Evolutionary conservation across 2,329 filamentous ascomycete species (phyloP).

Genomic region (Botrytis sinoallii): DNA sequence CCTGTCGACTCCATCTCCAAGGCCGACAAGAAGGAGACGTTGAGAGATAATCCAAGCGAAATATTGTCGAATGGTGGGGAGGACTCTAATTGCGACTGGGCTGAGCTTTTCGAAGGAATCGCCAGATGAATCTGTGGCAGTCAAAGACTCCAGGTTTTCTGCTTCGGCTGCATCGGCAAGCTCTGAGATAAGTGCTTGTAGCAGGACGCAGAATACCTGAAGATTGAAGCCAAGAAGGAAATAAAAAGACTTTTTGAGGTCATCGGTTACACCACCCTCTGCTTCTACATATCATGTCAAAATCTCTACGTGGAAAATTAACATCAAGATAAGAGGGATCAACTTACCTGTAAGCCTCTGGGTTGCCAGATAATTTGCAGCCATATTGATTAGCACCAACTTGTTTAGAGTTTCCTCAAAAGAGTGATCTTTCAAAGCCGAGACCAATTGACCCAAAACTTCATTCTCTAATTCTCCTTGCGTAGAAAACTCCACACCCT

Average conservation of each 20-base stretch:
- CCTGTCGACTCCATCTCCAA: constrained; percentile 11
- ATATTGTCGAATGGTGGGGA: constrained; percentile 64
- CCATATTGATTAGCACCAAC: constrained; percentile 81
- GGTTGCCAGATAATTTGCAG: constrained; percentile 72
- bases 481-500: constrained; percentile 68
- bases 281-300: constrained; percentile 40
- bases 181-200: constrained; percentile 68
- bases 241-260: constrained; percentile 46
- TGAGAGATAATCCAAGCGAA: constrained; percentile 64
- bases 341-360: constrained; percentile 55
- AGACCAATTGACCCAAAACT: constrained; percentile 72
- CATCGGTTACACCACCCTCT: constrained; percentile 33
- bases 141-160: constrained; percentile 45
- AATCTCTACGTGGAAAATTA: neutral
- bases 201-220: constrained; percentile 69
- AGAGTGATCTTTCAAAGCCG: constrained; percentile 67
- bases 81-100: constrained; percentile 55
- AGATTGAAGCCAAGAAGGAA: constrained; percentile 77
- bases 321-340: neutral
- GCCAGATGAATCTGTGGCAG: constrained; percentile 40
- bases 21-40: constrained; percentile 47
- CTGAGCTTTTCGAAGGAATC: constrained; percentile 50
- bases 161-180: constrained; percentile 49
- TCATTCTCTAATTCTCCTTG: constrained; percentile 82
- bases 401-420: constrained; percentile 68